Evolutionary conservation across 1,284 basidiomycete species (phyloP).

Genomic region (Neolentinus lepideus): DNA sequence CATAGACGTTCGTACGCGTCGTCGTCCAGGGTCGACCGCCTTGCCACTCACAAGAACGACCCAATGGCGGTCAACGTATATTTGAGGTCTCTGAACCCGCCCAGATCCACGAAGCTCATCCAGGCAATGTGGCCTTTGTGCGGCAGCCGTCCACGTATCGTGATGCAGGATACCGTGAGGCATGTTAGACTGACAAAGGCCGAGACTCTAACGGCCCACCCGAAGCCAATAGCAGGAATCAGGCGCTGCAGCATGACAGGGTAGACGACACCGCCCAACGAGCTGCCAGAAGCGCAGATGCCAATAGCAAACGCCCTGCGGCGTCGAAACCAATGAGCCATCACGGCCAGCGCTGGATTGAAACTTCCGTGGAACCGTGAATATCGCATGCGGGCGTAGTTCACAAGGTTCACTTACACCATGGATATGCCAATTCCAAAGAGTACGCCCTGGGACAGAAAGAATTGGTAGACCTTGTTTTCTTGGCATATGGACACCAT

Average conservation of each 20-base stretch:
- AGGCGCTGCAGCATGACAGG: slow-evolving; percentile 58
- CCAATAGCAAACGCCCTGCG: slow-evolving; percentile 49
- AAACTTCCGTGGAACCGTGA: slow-evolving; percentile 15
- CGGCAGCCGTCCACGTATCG: slow-evolving; percentile 20
- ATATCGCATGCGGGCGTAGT: not conserved
- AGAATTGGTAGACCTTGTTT: slow-evolving; percentile 27
- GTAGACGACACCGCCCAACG: slow-evolving; percentile 56
- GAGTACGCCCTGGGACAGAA: slow-evolving; percentile 29
- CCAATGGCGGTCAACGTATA: slow-evolving; percentile 23
- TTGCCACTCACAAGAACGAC: slow-evolving; percentile 20
- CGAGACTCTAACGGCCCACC: slow-evolving; percentile 43
- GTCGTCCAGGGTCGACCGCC: not conserved
- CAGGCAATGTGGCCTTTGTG: slow-evolving; percentile 10
- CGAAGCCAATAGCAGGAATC: slow-evolving; percentile 49
- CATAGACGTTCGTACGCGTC: not conserved
- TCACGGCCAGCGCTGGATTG: slow-evolving; percentile 18
- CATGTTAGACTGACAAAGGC: slow-evolving; percentile 25
- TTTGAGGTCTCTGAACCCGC: slow-evolving; percentile 21
- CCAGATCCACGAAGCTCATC: slow-evolving; percentile 18
- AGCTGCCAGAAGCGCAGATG: slow-evolving; percentile 31
- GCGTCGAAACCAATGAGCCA: slow-evolving; percentile 44
- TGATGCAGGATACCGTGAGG: slow-evolving; percentile 18
- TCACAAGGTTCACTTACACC: slow-evolving; percentile 18
- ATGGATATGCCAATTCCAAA: slow-evolving; percentile 28
- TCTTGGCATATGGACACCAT: slow-evolving; percentile 27